Evolutionary conservation across 345 rosid species (phyloP), one percentile per base, ranked within the genome.

Genomic region (Moricandia moricandioides): DNA sequence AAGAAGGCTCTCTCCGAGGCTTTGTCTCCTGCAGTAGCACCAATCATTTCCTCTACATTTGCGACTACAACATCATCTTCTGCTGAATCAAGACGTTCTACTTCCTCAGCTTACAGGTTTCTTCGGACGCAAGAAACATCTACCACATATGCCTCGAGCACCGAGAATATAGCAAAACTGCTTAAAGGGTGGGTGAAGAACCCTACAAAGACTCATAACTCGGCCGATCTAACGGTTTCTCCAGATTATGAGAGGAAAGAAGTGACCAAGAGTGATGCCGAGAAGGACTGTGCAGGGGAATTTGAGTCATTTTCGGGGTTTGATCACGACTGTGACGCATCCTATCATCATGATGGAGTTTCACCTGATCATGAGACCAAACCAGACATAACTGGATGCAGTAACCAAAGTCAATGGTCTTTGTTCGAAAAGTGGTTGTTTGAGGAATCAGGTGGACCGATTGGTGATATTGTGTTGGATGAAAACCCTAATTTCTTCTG

Each of bases 351-450:
- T 72, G 80, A 84, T 54, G 84, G 83, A 4, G 88, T 81, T 66
- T 72, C 80, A 74, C 89, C 82, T 73, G 88, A 80, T 45, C 71
- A 57, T 69, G 91, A 85, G 49, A 76, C 78, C 76, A 86, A 83
- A 71, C 84, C 84, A 56, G 83, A 74, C 70, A 64, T 59, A 49
- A 57, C 55, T 27, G 80, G 80, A 43, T 56, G 67, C 67, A 64
- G 62, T 77, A 58, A 43, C 27, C 86, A 85, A 74, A 70, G 79
- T 72, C 85, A 83, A 18, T 75, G 84, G 71, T 85, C 91, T 29
- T 65, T 85, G 84, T 82, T 90, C 54, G 96, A 90, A 79, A 85
- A 87, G 63, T 90, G 93, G 91, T 83, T 87, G 17, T 80, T 84
- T 69, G 93, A 90, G 64, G 96, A 88, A 47, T 83, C 82, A 76